These are phyloP conservation scores for Penicillium flavigenum DNA, from an alignment of 495 filamentous ascomycete genomes.

Conservation along the genomic window DNA sequence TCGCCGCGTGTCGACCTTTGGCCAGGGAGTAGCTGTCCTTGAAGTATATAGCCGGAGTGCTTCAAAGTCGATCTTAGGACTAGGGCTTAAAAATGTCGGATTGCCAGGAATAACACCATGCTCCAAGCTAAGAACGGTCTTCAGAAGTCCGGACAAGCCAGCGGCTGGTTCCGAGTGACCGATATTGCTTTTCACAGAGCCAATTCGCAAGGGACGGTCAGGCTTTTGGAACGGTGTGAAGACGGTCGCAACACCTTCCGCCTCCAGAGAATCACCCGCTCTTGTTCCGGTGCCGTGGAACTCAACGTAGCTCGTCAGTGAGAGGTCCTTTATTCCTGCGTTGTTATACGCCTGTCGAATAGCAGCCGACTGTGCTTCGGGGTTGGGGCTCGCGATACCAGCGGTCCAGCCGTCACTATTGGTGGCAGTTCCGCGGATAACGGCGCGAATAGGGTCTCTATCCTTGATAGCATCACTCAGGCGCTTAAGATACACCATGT, in stretches of 20 bases:
- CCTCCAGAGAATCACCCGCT: constrained; percentile 41
- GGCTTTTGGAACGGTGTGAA: constrained; percentile 27
- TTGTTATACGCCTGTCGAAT: constrained; percentile 29
- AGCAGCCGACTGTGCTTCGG: constrained; percentile 14
- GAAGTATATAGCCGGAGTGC: too few relatives aligned
- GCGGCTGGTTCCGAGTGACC: constrained; percentile 53
- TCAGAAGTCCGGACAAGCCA: constrained; percentile 55
- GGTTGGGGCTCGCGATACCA: neutral
- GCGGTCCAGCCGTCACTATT: constrained; percentile 35
- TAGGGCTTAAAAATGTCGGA: neutral
- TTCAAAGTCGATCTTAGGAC: neutral
- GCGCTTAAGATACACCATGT: constrained; percentile 26
- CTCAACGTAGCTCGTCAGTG: constrained; percentile 18
- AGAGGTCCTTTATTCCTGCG: constrained; percentile 20
- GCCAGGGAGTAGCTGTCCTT: too few relatives aligned
- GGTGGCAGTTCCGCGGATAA: constrained; percentile 35
- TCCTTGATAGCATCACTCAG: constrained; percentile 31
- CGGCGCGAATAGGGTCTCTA: constrained; percentile 36
- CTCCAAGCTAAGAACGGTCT: constrained; percentile 51
- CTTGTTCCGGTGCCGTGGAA: constrained; percentile 33
- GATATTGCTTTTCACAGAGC: constrained; percentile 44
- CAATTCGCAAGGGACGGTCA: neutral
- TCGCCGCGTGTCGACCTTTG: too few relatives aligned
- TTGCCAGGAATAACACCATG: constrained; percentile 50
- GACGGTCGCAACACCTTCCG: constrained; percentile 39